Percentiles rank a stretch among this genome's conserved stretches.
Evolutionary conservation across 495 filamentous ascomycete genomes (phyloP).

Genomic region (Penicillium bovifimosum): DNA sequence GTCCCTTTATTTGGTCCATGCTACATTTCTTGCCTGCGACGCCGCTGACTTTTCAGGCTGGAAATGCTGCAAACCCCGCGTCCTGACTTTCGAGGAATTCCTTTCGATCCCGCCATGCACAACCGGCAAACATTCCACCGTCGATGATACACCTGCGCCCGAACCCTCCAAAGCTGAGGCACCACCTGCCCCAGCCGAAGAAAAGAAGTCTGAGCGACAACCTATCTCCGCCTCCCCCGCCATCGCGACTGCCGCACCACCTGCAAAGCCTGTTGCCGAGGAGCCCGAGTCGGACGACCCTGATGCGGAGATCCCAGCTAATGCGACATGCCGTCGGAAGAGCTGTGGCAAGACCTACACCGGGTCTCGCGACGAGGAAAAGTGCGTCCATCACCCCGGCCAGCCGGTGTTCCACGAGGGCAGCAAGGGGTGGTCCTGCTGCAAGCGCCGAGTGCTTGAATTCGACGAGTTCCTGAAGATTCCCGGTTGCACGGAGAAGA

Average conservation of each 20-base stretch:
- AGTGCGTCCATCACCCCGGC: conserved; percentile 81
- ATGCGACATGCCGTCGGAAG: conserved; percentile 69
- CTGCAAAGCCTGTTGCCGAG: conserved; percentile 59
- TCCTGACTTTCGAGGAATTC: conserved; percentile 98
- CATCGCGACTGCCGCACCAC: conserved; percentile 47
- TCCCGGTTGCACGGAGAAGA: conserved; percentile 78
- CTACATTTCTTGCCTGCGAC: not conserved
- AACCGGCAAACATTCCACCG: conserved; percentile 83
- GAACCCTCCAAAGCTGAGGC: conserved; percentile 45
- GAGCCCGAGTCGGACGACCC: conserved; percentile 89
- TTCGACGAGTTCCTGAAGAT: conserved; percentile 98
- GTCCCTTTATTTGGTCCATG: not conserved
- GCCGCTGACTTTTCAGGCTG: conserved; percentile 58
- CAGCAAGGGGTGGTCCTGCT: conserved; percentile 94
- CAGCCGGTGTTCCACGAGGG: conserved; percentile 93
- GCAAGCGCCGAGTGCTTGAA: conserved; percentile 89
- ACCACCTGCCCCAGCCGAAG: conserved; percentile 22
- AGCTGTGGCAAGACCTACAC: conserved; percentile 65
- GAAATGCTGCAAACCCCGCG: conserved; percentile 98
- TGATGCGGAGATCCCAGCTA: conserved; percentile 59
- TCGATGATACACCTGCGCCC: conserved; percentile 61
- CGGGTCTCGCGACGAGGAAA: conserved; percentile 63
- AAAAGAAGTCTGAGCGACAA: conserved; percentile 27
- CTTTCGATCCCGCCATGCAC: conserved; percentile 91
- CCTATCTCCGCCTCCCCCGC: conserved; percentile 38